Evolutionary conservation across 805 yeast genomes (phyloP), one percentile per base, ranked within the genome.

Genomic region (Yamadazyma akitaensis): DNA sequence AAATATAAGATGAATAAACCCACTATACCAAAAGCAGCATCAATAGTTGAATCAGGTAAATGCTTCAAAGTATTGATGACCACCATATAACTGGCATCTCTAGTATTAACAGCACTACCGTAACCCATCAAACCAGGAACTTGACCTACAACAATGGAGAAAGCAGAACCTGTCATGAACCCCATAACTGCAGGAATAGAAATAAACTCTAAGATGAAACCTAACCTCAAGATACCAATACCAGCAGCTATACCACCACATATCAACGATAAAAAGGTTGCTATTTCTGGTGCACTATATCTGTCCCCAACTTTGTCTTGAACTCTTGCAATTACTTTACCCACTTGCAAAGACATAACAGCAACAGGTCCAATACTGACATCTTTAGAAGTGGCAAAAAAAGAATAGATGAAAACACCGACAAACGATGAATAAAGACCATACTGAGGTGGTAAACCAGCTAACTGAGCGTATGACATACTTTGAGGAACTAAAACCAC

Each of bases 291-390:
- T 2, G 81, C 85, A 5, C 76, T 57, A 43, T 72, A 72, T 51
- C 75, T 72, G 49, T 72, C 76, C 19, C 74, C 75, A 31, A 41
- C 54, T 43, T 62, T 53, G 2, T 33, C 55, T 51, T 79, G 79
- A 10, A 90, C 94, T 42, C 73, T 71, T 24, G 80, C 75, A 46
- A 91, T 75, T 46, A 88, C 89, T 62, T 84, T 87, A 42, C 91
- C 83, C 31, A 88, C 89, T 63, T 89, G 91, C 53, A 81, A 64
- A 13, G 96, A 86, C 96, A 91, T 90, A 47, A 91, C 97, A 11
- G 97, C 97, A 32, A 91, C 97, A 10, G 97, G 97, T 24, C 97
- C 97, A 57, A 91, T 90, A 50, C 95, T 85, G 33, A 91, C 96
- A 73, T 91, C 97, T 65, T 91, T 91, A 19, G 96, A 86, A 12